A percentile compares a stretch with the other conserved stretches of the same genome.
Evolutionary conservation across 2,329 filamentous ascomycete genomes (phyloP).

Genomic region (Aspergillus ochraceus): DNA sequence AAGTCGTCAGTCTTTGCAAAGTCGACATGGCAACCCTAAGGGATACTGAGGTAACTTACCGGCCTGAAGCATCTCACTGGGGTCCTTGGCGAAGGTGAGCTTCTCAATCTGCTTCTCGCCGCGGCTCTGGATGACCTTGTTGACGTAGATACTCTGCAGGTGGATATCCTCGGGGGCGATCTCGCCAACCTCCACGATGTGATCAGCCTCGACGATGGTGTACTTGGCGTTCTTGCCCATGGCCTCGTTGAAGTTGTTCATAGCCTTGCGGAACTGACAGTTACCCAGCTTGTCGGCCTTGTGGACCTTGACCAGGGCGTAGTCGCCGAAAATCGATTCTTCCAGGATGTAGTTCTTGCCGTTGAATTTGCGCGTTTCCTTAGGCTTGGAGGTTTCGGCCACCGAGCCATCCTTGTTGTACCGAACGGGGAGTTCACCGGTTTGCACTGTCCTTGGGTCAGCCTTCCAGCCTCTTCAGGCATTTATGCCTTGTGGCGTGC

Average conservation of each 20-base stretch:
- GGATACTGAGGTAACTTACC: slow-evolving; percentile 38
- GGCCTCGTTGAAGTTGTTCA: slow-evolving; percentile 71
- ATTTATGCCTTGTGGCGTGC: slow-evolving; percentile 45
- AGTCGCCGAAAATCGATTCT: slow-evolving; percentile 72
- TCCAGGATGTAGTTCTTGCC: slow-evolving; percentile 76
- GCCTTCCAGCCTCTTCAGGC: slow-evolving; percentile 5
- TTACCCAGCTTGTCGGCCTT: slow-evolving; percentile 78
- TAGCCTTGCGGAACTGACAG: slow-evolving; percentile 74
- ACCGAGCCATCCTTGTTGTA: slow-evolving; percentile 79
- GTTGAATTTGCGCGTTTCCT: slow-evolving; percentile 72
- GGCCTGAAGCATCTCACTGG: slow-evolving; percentile 48
- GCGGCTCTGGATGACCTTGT: slow-evolving; percentile 74
- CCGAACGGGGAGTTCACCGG: slow-evolving; percentile 63
- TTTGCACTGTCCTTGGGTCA: slow-evolving; percentile 41
- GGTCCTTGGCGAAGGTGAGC: slow-evolving; percentile 71
- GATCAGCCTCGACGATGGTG: slow-evolving; percentile 81
- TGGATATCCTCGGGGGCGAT: slow-evolving; percentile 74
- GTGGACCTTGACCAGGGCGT: slow-evolving; percentile 73
- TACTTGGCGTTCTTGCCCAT: slow-evolving; percentile 80
- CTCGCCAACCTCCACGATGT: slow-evolving; percentile 74
- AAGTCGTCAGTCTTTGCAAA: slow-evolving; percentile 42
- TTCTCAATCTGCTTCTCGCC: slow-evolving; percentile 75
- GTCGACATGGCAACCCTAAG: slow-evolving; percentile 37
- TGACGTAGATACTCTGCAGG: slow-evolving; percentile 81
- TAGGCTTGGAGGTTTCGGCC: slow-evolving; percentile 65